A percentile compares a stretch with the other conserved stretches of the same genome.
These are phyloP conservation scores for Discostella stelligera DNA, from an alignment of 352 stramenopile genomes.

Conservation along the genomic window DNA sequence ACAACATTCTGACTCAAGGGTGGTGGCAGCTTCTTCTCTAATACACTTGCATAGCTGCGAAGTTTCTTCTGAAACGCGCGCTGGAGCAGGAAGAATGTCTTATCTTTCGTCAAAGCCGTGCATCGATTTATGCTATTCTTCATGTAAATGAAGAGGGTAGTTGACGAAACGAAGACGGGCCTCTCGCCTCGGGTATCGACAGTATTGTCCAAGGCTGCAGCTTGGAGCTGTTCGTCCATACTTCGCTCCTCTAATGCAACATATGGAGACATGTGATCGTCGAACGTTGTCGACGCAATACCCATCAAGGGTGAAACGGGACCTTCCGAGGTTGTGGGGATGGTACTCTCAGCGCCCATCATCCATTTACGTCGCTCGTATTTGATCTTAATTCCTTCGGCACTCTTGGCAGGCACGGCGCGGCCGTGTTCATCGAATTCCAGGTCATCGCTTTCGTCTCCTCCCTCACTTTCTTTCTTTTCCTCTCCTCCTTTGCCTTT, in stretches of 20 bases:
- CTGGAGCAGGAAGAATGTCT: slow-evolving; percentile 96
- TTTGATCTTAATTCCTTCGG: slow-evolving; percentile 75
- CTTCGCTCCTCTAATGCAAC: slow-evolving; percentile 94
- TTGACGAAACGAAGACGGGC: slow-evolving; percentile 94
- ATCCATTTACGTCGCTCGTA: slow-evolving; percentile 66
- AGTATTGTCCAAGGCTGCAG: slow-evolving; percentile 89
- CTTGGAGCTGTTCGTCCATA: slow-evolving; percentile 89
- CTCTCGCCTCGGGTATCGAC: slow-evolving; percentile 93
- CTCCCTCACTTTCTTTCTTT: slow-evolving; percentile 23
- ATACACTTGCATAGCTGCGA: slow-evolving; percentile 72
- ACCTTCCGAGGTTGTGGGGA: slow-evolving; percentile 51
- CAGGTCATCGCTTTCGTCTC: slow-evolving; percentile 64
- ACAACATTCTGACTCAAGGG: slow-evolving; percentile 28
- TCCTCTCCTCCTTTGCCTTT: slow-evolving; percentile 33
- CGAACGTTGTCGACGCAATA: slow-evolving; percentile 90
- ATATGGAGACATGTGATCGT: slow-evolving; percentile 97
- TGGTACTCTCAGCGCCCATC: slow-evolving; percentile 6
- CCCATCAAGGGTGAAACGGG: slow-evolving; percentile 82
- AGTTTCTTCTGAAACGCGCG: slow-evolving; percentile 90
- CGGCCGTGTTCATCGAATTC: slow-evolving; percentile 67
- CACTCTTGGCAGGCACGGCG: slow-evolving; percentile 48
- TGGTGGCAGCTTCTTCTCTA: slow-evolving; percentile 70
- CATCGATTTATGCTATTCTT: slow-evolving; percentile 97
- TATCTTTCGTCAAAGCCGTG: slow-evolving; percentile 93
- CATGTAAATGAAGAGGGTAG: slow-evolving; percentile 98